These are phyloP conservation scores for Hypoxylon trugodes DNA, from an alignment of 495 filamentous ascomycete species.

Conservation along the genomic window DNA sequence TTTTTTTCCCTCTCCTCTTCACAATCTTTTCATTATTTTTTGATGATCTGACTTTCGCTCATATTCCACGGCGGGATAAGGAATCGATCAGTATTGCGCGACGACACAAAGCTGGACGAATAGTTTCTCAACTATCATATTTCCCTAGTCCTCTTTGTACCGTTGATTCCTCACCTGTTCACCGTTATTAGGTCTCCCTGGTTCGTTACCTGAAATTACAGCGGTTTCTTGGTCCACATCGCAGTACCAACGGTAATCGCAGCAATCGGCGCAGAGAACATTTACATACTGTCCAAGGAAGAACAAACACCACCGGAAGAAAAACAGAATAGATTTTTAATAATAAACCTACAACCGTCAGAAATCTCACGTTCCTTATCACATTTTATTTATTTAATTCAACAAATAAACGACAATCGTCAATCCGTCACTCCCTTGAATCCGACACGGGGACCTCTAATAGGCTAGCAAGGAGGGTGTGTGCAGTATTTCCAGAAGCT, in stretches of 20 bases:
- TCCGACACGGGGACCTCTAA: slow-evolving; percentile 39
- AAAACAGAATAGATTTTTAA: slow-evolving; percentile 14
- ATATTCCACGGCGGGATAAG: slow-evolving; percentile 25
- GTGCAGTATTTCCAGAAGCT: slow-evolving; percentile 46
- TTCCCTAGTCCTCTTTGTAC: slow-evolving; percentile 20
- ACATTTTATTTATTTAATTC: slow-evolving; percentile 4
- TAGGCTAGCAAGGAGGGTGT: slow-evolving; percentile 46
- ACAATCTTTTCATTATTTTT: too few species aligned
- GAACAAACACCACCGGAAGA: neutral
- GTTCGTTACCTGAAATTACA: slow-evolving; percentile 20
- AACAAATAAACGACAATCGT: slow-evolving; percentile 28
- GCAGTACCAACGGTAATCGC: slow-evolving; percentile 10
- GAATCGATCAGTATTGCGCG: slow-evolving; percentile 6
- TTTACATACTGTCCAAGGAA: neutral
- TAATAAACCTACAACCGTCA: slow-evolving; percentile 24
- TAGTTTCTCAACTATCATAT: slow-evolving; percentile 14
- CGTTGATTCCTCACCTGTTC: slow-evolving; percentile 30
- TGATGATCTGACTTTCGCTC: slow-evolving; percentile 28
- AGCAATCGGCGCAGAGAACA: slow-evolving; percentile 12
- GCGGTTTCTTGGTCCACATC: slow-evolving; percentile 9
- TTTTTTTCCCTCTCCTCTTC: slow-evolving; percentile 19
- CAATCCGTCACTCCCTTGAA: slow-evolving; percentile 48
- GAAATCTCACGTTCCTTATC: slow-evolving; percentile 11
- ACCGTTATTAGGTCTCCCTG: slow-evolving; percentile 15
- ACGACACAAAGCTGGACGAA: slow-evolving; percentile 24